phyloP scores from a whole-genome alignment of 176 grass and related monocot species.

The Secale cereale region DNA sequence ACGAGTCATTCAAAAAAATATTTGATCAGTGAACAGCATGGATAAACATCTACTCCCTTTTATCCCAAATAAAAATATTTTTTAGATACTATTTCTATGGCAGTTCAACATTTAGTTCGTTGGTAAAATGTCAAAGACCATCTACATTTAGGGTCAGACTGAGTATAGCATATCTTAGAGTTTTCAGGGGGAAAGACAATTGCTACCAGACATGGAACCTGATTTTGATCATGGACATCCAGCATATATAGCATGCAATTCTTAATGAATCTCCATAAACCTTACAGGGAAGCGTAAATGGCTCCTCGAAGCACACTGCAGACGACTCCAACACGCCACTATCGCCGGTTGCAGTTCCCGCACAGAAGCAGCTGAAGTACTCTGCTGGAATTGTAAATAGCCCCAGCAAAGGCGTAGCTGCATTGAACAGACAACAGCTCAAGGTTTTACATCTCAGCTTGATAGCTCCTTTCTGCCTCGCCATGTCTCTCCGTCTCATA shows the following conservation, averaged over 20 bases:
- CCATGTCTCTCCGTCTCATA: constrained; percentile 1
- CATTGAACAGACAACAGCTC: constrained; percentile 67
- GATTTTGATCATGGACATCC: not conserved
- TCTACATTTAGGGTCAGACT: not conserved
- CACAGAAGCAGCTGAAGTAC: constrained; percentile 98
- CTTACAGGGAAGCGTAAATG: constrained; percentile 71
- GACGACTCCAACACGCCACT: constrained; percentile 64
- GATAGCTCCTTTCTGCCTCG: not conserved
- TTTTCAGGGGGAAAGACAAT: not conserved
- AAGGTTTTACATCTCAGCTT: constrained; percentile 49
- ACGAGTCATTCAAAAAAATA: not conserved
- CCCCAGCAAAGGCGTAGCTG: constrained; percentile 53
- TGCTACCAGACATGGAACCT: not conserved
- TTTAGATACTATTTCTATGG: not conserved
- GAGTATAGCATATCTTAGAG: not conserved
- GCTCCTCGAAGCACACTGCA: constrained; percentile 57
- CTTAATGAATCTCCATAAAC: constrained; percentile 14
- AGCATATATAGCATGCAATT: not conserved
- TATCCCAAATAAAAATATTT: not conserved
- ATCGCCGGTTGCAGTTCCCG: constrained; percentile 81
- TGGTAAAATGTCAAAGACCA: not conserved
- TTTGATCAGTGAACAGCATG: not conserved
- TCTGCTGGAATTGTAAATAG: constrained; percentile 89
- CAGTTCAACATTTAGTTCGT: not conserved
- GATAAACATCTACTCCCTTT: not conserved